Evolutionary conservation across 73 alveolate species (phyloP), one percentile per base, ranked within the genome.

Genomic region (Paramecium primaurelia): DNA sequence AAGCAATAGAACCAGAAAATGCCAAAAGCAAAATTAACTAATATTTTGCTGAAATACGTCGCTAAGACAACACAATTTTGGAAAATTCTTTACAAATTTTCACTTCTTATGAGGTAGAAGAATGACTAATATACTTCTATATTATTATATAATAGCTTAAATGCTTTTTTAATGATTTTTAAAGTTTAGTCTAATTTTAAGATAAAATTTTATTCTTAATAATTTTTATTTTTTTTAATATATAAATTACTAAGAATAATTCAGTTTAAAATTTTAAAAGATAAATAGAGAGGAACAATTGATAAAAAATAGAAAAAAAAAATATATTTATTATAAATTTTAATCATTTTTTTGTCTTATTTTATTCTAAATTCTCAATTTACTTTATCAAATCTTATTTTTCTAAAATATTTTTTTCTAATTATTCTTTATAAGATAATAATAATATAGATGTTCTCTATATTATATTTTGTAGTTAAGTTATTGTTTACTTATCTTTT

Each of bases 1-100:
- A 88, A 92, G 89, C 95, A 20, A 94, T 96, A 25, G 95, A 96
- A 16, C 92, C 86, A 54, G 69, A 54, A n/a, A 54, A 54, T 54
- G 69, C 69, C 69, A 54, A 54, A 54, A 54, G 32, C 9, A 54
- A 54, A 54, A 54, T 54, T 8, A 54, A 54, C 14, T 54, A 20
- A 54, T 18, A 54, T 18, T 54, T 54, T 54, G 32, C 69, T 54
- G 69, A 54, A 18, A 54, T 54, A 16, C 69, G 69, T 18, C 69
- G 69, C 3, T 18, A 54, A 54, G 32, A 54, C 32, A 54, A 54
- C 69, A n/a, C 30, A 18, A 54, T 54, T 18, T 54, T n/a, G 32
- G 69, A 54, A 18, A 54, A 54, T 54, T 54, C 69, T 5, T 22
- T 54, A 54, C 16, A 22, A 25, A 18, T 54, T 54, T 54, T 54